Percentiles rank a stretch among this genome's conserved stretches.
Evolutionary conservation across 208 protist species (phyloP).

Genomic region (Crithidia thermophila): DNA sequence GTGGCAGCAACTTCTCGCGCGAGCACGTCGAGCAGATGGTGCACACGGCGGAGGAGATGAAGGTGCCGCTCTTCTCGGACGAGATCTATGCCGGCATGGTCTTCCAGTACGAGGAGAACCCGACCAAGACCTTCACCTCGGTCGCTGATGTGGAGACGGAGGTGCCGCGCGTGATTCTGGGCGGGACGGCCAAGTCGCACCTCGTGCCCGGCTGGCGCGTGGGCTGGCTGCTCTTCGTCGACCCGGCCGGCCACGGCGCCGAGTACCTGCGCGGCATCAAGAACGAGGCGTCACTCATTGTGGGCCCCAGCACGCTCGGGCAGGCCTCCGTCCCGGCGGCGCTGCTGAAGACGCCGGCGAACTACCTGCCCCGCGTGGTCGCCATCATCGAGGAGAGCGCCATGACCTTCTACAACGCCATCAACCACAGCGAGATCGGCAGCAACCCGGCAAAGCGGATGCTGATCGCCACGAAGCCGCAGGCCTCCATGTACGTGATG

Average conservation of each 20-base stretch:
- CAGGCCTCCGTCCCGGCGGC: constrained; percentile 81
- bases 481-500: constrained; percentile 92
- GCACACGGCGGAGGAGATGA: constrained; percentile 73
- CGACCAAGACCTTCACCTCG: constrained; percentile 56
- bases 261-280: constrained; percentile 47
- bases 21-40: constrained; percentile 80
- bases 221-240: constrained; percentile 88
- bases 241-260: constrained; percentile 40
- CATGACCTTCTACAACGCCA: constrained; percentile 32
- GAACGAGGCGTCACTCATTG: constrained; percentile 55
- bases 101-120: constrained; percentile 61
- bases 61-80: constrained; percentile 91
- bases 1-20: constrained; percentile 86
- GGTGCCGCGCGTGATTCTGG: constrained; percentile 84
- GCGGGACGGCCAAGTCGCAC: constrained; percentile 92
- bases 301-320: constrained; percentile 82
- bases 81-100: constrained; percentile 96
- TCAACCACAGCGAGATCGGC: constrained; percentile 39
- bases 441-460: constrained; percentile 26
- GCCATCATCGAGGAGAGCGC: constrained; percentile 42
- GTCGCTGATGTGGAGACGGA: constrained; percentile 77
- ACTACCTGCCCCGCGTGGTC: constrained; percentile 50
- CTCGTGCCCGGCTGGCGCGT: constrained; percentile 94
- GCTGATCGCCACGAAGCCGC: constrained; percentile 35
- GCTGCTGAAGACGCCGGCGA: constrained; percentile 61